Percentiles rank a stretch among this genome's conserved stretches.
These are phyloP conservation scores for Hapsidospora chrysogenum DNA, from an alignment of 495 filamentous ascomycete species.

Conservation along the genomic window DNA sequence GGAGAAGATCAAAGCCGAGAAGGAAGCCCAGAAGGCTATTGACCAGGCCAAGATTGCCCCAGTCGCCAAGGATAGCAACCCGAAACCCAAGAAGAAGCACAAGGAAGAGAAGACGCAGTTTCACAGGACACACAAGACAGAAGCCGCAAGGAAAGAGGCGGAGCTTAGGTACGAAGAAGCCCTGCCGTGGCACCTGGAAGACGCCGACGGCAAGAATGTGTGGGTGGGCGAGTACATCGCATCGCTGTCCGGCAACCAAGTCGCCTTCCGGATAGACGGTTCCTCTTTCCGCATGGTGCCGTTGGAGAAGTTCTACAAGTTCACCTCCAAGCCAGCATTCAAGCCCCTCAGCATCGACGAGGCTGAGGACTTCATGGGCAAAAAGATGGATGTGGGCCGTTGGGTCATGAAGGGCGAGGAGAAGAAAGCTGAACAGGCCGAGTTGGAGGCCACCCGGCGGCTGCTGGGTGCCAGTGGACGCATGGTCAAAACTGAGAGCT, in stretches of 20 bases:
- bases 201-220: constrained; percentile 81
- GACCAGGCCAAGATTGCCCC: constrained; percentile 85
- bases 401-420: constrained; percentile 61
- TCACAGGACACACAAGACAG: constrained; percentile 27
- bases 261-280: constrained; percentile 53
- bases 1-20: constrained; percentile 46
- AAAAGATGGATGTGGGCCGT: constrained; percentile 47
- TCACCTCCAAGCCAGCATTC: constrained; percentile 67
- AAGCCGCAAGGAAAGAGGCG: constrained; percentile 59
- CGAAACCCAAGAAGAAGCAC: constrained; percentile 41
- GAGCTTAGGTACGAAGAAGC: constrained; percentile 87
- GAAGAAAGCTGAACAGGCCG: constrained; percentile 29
- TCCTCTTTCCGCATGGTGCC: constrained; percentile 71
- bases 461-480: constrained; percentile 24
- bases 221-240: constrained; percentile 88
- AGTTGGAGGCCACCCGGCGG: constrained; percentile 30
- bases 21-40: constrained; percentile 64
- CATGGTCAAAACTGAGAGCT: constrained; percentile 32
- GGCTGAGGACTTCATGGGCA: constrained; percentile 62
- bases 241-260: constrained; percentile 57
- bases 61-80: constrained; percentile 28
- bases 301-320: constrained; percentile 88
- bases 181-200: constrained; percentile 89
- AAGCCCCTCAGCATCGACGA: constrained; percentile 69
- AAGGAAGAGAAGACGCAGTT: constrained; percentile 62